Base-by-base conservation (phyloP, 371 early-diverging fungal species). In the Fennellomyces sp. region DNA sequence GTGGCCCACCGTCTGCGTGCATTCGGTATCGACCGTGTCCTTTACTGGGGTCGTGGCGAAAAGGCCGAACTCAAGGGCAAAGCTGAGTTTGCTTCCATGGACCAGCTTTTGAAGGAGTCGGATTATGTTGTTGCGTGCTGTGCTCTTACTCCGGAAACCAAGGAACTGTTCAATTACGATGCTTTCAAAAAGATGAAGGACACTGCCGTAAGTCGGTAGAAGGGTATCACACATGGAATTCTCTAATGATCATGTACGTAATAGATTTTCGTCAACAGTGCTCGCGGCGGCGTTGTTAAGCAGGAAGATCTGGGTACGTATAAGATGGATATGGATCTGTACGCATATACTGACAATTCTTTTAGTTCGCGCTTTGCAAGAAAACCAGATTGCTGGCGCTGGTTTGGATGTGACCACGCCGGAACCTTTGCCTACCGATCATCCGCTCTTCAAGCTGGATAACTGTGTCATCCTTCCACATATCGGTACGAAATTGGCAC, bases 371-470 rank as follows among this genome's bases (percentile, higher is more conserved):
- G 94, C 93, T 5, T 69, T 94, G 41, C 68, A 82, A 29, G 76
- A 80, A 13, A 77, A 78, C 0, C 50, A 57, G 41, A 76, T 92
- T 48, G 91, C 83, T 4, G 87, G 84, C 25, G 93, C 88, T 12
- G 96, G 92, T 19, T 70, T 95, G 48, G 95, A 96, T 72, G 95
- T 95, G 5, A 93, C 93, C 0, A 87, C 85, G 4, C 96, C 95
- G 0, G 96, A 96, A 61, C 96, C 95, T 11, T 64, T 96, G 55
- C 82, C 86, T 3, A 50, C 66, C 0, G 74, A 85, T 50, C 81
- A 88, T 69, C 78, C 81, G 36, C 70, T 96, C 15, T 72, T 88
- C 7, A 53, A 70, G 25, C 79, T 89, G 25, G 69, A 79, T 11
- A 87, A 87, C 29, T 90, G 90, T 47, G 71, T 88, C 5, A 80